Evolutionary conservation across 371 early-diverging fungal species (phyloP), one percentile per base, ranked within the genome.

Genomic region (Lichtheimia hyalospora): DNA sequence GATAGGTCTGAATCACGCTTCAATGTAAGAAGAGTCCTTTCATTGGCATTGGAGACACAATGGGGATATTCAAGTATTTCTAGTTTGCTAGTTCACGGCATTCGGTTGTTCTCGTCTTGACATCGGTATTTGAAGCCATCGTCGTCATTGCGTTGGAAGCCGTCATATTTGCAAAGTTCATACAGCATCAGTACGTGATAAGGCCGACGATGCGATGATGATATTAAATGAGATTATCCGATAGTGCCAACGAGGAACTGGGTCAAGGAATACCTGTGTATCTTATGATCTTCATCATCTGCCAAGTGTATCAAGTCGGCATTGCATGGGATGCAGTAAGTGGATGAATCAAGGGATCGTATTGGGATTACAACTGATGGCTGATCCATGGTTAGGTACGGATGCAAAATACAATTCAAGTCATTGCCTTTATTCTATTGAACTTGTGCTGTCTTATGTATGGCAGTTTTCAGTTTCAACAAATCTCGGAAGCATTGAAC

Each of bases 401-500:
- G 41, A 81, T 85, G 48, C 83, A 89, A 71, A 95, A 96, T 73
- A 94, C 92, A 1, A 92, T 95, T 59, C 94, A 95, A 70, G 82
- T 95, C 39, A 87, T 94, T 61, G 91, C 89, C 3, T 87, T 92
- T 61, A 77, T 94, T 41, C 52, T 89, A 42, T 92, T 95, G 77
- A 90, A 94, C 67, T 50, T 89, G 25, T 88, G 87, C 70, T 86
- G 86, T 49, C 87, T 92, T 64, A 78, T 81, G 59, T 94, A 94
- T 66, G 83, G 90, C 4, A 81, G 91, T 28, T 93, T 96, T 65
- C 89, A 85, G 43, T 77, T 81, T 44, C 73, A 72, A 57, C 81
- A 81, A 62, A 71, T 81, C 16, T 60, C 63, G 60, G 75, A 73
- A 41, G 76, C 73, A 18, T 41, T 77, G 25, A 42, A 61, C 43